Evolutionary conservation across 2,329 filamentous ascomycete genomes (phyloP).

Genomic region (Sclerotinia sclerotiorum): DNA sequence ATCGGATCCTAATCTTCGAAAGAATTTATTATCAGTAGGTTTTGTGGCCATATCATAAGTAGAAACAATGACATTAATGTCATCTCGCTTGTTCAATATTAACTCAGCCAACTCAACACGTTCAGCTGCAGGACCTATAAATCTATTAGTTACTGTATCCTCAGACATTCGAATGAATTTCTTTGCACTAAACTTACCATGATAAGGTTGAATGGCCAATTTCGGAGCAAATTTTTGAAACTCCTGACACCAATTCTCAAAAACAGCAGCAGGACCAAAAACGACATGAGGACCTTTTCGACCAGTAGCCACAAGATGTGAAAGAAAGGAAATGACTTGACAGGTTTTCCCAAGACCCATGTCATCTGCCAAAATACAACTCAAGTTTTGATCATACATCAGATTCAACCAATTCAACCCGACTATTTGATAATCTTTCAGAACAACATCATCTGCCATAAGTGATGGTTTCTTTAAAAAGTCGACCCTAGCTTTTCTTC

Average conservation of each 20-base stretch:
- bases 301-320: constrained; percentile 72
- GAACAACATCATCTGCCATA: constrained; percentile 72
- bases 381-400: constrained; percentile 75
- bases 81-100: constrained; percentile 61
- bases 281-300: constrained; percentile 75
- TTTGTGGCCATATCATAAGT: constrained; percentile 65
- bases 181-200: constrained; percentile 42
- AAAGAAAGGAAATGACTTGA: constrained; percentile 89
- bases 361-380: constrained; percentile 92
- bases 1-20: constrained; percentile 56
- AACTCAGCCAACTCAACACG: constrained; percentile 66
- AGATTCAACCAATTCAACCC: constrained; percentile 93
- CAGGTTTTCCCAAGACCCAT: constrained; percentile 98
- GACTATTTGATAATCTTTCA: constrained; percentile 93
- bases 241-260: constrained; percentile 94
- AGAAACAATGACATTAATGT: constrained; percentile 71
- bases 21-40: constrained; percentile 61
- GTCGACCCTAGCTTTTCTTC: constrained; percentile 32
- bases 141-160: constrained; percentile 16
- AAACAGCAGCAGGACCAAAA: constrained; percentile 87
- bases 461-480: constrained; percentile 61
- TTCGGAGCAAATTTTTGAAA: constrained; percentile 82
- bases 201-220: constrained; percentile 70
- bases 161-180: neutral
- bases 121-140: constrained; percentile 61